Evolutionary conservation across 192 early-diverging fungal species (phyloP).

Genomic region (Backusella mclennaniae): DNA sequence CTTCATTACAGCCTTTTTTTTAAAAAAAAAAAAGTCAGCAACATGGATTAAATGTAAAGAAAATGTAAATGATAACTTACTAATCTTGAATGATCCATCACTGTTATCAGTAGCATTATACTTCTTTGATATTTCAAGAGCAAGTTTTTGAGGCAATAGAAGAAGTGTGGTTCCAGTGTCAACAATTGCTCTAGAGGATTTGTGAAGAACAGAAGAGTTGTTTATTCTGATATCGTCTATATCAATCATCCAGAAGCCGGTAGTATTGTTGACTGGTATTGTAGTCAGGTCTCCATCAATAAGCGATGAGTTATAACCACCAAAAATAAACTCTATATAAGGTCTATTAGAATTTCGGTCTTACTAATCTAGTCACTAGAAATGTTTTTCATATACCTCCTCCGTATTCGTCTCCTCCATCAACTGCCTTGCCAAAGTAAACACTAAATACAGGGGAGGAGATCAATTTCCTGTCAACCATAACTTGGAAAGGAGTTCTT

Average conservation of each 20-base stretch:
- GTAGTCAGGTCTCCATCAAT: conserved; percentile 38
- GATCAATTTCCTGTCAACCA: conserved; percentile 47
- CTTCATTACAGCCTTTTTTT: not conserved
- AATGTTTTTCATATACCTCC: conserved; percentile 20
- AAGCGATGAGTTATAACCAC: conserved; percentile 31
- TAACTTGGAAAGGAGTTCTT: conserved; percentile 52
- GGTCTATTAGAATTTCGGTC: not conserved
- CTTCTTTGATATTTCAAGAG: conserved; percentile 2
- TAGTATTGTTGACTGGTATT: conserved; percentile 29
- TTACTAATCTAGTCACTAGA: conserved; percentile 25
- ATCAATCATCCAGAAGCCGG: conserved; percentile 16
- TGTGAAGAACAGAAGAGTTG: not conserved
- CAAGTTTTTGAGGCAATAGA: conserved; percentile 35
- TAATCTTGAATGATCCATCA: conserved; percentile 11
- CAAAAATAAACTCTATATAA: conserved; percentile 40
- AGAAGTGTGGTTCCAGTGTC: conserved; percentile 65
- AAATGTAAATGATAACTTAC: not conserved
- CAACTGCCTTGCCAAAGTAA: conserved; percentile 42
- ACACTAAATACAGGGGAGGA: conserved; percentile 59
- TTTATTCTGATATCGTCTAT: not conserved
- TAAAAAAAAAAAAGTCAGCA: no score
- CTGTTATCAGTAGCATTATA: conserved; percentile 14
- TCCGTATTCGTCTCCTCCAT: conserved; percentile 9
- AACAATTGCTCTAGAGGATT: conserved; percentile 39
- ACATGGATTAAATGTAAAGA: not conserved